A percentile compares a stretch with the other conserved stretches of the same genome.
These are phyloP conservation scores for Aspergillus sp. DNA, from an alignment of 2,329 filamentous ascomycete genomes.

Conservation along the genomic window DNA sequence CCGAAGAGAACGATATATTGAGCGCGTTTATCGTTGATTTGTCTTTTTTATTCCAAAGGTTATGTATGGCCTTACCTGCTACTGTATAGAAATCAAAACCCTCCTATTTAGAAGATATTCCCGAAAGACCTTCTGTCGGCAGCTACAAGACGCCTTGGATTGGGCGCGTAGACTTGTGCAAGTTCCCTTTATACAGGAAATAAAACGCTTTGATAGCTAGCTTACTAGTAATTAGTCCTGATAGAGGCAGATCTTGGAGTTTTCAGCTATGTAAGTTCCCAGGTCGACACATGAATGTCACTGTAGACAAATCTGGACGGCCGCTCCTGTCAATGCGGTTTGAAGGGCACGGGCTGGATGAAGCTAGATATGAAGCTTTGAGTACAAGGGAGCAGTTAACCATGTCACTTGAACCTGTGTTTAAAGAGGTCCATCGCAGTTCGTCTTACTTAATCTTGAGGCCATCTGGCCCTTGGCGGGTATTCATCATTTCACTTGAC, in stretches of 20 bases:
- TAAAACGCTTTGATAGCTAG: neutral
- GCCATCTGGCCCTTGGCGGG: slow-evolving; percentile 39
- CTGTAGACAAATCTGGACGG: neutral
- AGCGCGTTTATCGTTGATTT: slow-evolving; percentile 21
- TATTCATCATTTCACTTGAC: slow-evolving; percentile 24
- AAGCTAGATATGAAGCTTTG: neutral
- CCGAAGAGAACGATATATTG: slow-evolving; percentile 19
- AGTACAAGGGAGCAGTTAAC: neutral
- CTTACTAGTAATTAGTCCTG: neutral
- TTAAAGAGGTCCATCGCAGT: neutral
- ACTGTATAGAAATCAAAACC: slow-evolving; percentile 37
- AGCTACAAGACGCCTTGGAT: neutral
- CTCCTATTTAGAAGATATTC: neutral
- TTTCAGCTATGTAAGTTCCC: neutral
- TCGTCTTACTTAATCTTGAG: slow-evolving; percentile 8
- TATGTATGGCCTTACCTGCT: slow-evolving; percentile 27
- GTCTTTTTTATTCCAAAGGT: slow-evolving; percentile 22
- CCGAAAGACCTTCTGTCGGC: neutral
- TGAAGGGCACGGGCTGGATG: neutral
- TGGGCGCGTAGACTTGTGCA: neutral
- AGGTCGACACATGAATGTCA: slow-evolving; percentile 5
- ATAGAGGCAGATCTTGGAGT: neutral
- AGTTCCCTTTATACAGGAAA: neutral
- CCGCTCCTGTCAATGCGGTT: neutral
- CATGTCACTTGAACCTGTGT: neutral